These are phyloP conservation scores for Aristolochia contorta DNA, from an alignment of 164 flowering plant genomes.

Conservation along the genomic window DNA sequence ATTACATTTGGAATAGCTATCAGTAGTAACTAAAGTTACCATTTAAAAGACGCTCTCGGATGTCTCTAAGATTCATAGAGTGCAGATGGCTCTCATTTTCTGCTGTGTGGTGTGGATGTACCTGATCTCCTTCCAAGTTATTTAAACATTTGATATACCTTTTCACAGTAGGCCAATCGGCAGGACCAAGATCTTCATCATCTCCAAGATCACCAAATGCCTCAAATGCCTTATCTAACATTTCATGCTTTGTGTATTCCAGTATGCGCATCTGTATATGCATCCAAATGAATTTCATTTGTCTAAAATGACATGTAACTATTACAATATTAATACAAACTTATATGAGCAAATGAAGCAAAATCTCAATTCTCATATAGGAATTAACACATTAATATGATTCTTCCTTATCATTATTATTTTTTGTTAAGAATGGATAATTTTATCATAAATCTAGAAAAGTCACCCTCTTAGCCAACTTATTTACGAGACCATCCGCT, in stretches of 20 bases:
- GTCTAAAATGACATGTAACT: too few relatives aligned
- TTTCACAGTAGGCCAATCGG: constrained; percentile 89
- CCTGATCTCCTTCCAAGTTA: constrained; percentile 41
- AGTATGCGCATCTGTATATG: constrained; percentile 58
- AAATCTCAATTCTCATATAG: too few relatives aligned
- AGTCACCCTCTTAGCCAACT: too few relatives aligned
- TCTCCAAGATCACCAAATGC: constrained; percentile 93
- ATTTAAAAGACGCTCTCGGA: constrained; percentile 71
- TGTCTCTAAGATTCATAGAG: constrained; percentile 58
- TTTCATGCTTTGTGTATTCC: constrained; percentile 74
- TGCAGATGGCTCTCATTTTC: constrained; percentile 34
- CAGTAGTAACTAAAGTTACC: constrained; percentile 45
- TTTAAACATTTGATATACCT: constrained; percentile 62
- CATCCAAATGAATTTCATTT: neutral
- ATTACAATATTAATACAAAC: too few relatives aligned
- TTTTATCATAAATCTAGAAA: too few relatives aligned
- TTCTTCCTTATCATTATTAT: too few relatives aligned
- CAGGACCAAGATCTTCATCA: constrained; percentile 95
- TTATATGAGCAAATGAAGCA: too few relatives aligned
- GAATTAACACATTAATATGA: too few relatives aligned
- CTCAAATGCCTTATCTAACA: constrained; percentile 79
- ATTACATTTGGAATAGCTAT: too few relatives aligned
- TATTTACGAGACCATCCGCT: too few relatives aligned
- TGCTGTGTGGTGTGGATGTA: constrained; percentile 50
- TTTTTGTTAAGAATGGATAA: too few relatives aligned